phyloP scores from a whole-genome alignment of 208 protist genomes.

The Acanthamoeba culbertsoni region DNA sequence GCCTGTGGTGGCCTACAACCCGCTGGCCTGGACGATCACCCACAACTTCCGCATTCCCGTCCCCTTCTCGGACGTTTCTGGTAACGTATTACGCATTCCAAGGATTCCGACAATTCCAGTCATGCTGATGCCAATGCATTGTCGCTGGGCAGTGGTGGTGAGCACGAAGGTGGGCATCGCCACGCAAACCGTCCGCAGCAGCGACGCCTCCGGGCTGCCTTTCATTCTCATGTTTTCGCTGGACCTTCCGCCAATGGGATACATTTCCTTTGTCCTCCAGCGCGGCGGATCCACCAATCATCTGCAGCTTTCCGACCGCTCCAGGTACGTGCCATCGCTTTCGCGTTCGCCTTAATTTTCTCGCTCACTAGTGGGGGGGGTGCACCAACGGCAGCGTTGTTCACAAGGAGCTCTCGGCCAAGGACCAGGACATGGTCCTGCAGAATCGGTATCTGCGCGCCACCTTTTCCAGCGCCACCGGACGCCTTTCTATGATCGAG shows the following conservation, averaged over 20 bases:
- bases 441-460: background rate
- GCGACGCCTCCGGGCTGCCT: background rate
- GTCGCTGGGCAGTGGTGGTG: background rate
- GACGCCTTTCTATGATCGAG: background rate
- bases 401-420: background rate
- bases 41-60: constrained; percentile 35
- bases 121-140: no score
- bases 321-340: background rate
- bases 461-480: background rate
- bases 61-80: background rate
- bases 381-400: background rate
- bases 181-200: background rate
- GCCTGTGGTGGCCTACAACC: constrained; percentile 36
- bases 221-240: background rate
- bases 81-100: background rate
- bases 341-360: background rate
- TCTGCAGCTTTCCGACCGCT: background rate
- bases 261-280: constrained; percentile 24
- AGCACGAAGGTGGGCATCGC: background rate
- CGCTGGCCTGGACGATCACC: constrained; percentile 31
- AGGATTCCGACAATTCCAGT: no score
- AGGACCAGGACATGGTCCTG: background rate
- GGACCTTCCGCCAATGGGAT: constrained; percentile 55
- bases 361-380: background rate
- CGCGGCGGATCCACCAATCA: background rate